These are phyloP conservation scores for Geotrichum bryndzae DNA, from an alignment of 1,139 yeast genomes.

Conservation along the genomic window DNA sequence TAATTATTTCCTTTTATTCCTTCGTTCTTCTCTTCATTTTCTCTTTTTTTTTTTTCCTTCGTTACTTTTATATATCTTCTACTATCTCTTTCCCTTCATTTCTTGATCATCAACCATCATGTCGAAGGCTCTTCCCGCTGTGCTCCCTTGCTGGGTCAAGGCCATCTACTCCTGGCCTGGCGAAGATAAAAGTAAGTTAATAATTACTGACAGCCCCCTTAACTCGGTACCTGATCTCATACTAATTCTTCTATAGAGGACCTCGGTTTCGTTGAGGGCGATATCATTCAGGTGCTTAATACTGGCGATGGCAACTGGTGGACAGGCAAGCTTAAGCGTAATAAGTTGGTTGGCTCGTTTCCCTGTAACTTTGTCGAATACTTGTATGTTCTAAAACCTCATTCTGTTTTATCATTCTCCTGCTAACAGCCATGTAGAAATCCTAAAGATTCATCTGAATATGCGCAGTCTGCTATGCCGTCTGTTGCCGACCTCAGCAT, in stretches of 20 bases:
- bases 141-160: slow-evolving; percentile 61
- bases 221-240: neutral
- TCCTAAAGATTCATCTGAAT: slow-evolving; percentile 9
- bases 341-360: slow-evolving; percentile 76
- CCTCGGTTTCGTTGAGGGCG: slow-evolving; percentile 90
- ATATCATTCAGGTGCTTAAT: slow-evolving; percentile 73
- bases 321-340: slow-evolving; percentile 75
- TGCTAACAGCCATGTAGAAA: slow-evolving; percentile 3
- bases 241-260: slow-evolving; percentile 46
- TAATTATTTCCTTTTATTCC: neutral
- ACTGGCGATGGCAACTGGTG: slow-evolving; percentile 90
- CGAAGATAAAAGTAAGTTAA: slow-evolving; percentile 50
- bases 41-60: neutral
- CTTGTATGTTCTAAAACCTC: slow-evolving; percentile 24
- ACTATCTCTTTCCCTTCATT: neutral
- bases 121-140: slow-evolving; percentile 17
- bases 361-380: slow-evolving; percentile 80
- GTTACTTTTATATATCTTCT: neutral
- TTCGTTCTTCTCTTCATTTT: slow-evolving; percentile 4
- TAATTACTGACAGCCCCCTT: neutral
- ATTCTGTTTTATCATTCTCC: neutral
- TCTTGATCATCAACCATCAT: neutral
- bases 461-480: neutral
- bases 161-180: slow-evolving; percentile 90
- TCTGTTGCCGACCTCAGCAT: slow-evolving; percentile 10